Percentiles rank a stretch among this genome's conserved stretches.
phyloP scores from a whole-genome alignment of 495 filamentous ascomycete species.

The Jackrogersella minutella region DNA sequence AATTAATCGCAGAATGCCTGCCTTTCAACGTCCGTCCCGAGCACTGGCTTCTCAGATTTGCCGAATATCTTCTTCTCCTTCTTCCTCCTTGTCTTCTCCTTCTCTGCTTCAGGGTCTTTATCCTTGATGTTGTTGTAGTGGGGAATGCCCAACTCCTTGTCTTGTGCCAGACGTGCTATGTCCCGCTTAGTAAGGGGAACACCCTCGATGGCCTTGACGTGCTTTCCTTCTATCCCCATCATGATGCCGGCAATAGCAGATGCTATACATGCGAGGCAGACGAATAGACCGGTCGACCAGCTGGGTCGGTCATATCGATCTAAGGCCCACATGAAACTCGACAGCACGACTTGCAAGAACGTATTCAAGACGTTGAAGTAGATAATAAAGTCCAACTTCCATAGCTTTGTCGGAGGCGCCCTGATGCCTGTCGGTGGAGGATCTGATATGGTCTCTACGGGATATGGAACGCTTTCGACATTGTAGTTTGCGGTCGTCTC shows the following conservation, averaged over 20 bases:
- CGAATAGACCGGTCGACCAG: constrained; percentile 78
- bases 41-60: constrained; percentile 22
- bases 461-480: constrained; percentile 60
- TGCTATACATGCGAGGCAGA: constrained; percentile 72
- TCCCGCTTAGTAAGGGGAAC: constrained; percentile 60
- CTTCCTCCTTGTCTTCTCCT: constrained; percentile 43
- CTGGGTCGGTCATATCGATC: constrained; percentile 73
- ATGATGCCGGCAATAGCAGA: constrained; percentile 74
- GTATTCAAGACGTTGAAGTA: constrained; percentile 80
- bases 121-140: constrained; percentile 65
- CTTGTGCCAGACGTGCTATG: constrained; percentile 52
- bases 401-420: constrained; percentile 69
- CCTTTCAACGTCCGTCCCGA: constrained; percentile 26
- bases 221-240: constrained; percentile 70
- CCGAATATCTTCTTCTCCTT: constrained; percentile 34
- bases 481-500: constrained; percentile 47
- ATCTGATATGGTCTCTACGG: constrained; percentile 61
- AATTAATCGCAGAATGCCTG: constrained; percentile 27
- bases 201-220: constrained; percentile 72
- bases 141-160: constrained; percentile 57
- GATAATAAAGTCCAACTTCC: constrained; percentile 84
- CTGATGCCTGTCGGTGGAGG: constrained; percentile 68
- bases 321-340: constrained; percentile 81
- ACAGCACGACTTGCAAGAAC: constrained; percentile 73
- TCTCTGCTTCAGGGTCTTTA: constrained; percentile 55